phyloP scores from a whole-genome alignment of 768 basidiomycete species.

The Psilocybe tampanensis region DNA sequence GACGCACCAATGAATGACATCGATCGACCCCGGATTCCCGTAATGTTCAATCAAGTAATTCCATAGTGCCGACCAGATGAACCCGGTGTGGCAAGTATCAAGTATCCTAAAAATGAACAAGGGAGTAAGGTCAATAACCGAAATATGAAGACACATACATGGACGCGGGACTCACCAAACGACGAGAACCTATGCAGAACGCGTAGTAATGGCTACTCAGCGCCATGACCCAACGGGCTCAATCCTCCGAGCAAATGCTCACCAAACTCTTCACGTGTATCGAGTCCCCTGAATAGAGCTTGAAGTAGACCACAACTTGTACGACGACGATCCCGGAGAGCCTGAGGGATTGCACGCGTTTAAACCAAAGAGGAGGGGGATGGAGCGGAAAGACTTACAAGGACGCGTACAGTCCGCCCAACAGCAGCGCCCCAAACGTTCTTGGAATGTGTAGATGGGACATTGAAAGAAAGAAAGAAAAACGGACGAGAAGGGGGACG shows the following conservation, averaged over 20 bases:
- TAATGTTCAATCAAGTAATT: slow-evolving; percentile 37
- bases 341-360: slow-evolving; percentile 6
- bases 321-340: slow-evolving; percentile 37
- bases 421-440: slow-evolving; percentile 40
- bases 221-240: not conserved
- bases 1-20: slow-evolving; percentile 38
- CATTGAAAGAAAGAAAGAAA: slow-evolving; percentile 1
- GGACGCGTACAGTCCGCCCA: slow-evolving; percentile 39
- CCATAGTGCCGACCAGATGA: slow-evolving; percentile 43
- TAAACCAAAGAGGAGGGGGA: not conserved
- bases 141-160: not conserved
- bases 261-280: slow-evolving; percentile 30
- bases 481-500: no score
- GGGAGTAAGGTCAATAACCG: not conserved
- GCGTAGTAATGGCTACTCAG: not conserved
- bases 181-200: slow-evolving; percentile 26
- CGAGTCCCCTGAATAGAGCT: slow-evolving; percentile 32
- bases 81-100: slow-evolving; percentile 38
- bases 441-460: slow-evolving; percentile 25
- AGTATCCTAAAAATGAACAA: slow-evolving; percentile 28
- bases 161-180: slow-evolving; percentile 30
- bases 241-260: slow-evolving; percentile 10
- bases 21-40: slow-evolving; percentile 26
- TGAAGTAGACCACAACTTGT: slow-evolving; percentile 36
- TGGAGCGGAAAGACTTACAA: slow-evolving; percentile 26